Evolutionary conservation across 108 stramenopile species (phyloP).

Genomic region (Pseudonitzschia multistriata): DNA sequence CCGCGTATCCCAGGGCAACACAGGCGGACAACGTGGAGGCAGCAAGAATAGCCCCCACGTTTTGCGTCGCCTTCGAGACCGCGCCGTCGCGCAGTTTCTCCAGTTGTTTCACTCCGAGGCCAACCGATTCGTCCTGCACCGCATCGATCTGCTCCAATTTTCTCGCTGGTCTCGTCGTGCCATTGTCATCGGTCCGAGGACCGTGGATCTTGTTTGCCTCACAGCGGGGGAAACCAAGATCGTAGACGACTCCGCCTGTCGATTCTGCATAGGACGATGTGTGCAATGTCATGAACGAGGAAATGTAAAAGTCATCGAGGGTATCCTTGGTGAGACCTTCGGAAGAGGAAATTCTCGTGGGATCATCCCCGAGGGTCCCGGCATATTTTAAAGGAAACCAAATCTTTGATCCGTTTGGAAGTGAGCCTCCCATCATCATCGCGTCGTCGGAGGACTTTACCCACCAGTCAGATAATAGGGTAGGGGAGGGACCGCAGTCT

Average conservation of each 20-base stretch:
- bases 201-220: not conserved
- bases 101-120: not conserved
- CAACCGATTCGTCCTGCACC: not conserved
- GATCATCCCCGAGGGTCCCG: not conserved
- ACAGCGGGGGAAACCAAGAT: not conserved
- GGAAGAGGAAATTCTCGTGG: not conserved
- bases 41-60: not conserved
- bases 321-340: not conserved
- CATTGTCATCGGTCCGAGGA: not conserved
- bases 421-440: not conserved
- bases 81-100: not conserved
- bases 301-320: not conserved
- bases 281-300: not conserved
- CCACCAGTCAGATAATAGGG: constrained; percentile 1
- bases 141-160: not conserved
- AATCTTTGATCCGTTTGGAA: not conserved
- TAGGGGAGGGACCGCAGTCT: not conserved
- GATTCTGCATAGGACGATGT: not conserved
- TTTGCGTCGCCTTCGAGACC: not conserved
- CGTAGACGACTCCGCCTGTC: not conserved
- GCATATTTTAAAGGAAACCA: not conserved
- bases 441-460: not conserved
- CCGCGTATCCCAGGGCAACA: not conserved
- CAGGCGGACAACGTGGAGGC: not conserved
- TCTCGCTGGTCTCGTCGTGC: not conserved